phyloP scores from a whole-genome alignment of 352 stramenopile species.

The Globisporangium irregulare region DNA sequence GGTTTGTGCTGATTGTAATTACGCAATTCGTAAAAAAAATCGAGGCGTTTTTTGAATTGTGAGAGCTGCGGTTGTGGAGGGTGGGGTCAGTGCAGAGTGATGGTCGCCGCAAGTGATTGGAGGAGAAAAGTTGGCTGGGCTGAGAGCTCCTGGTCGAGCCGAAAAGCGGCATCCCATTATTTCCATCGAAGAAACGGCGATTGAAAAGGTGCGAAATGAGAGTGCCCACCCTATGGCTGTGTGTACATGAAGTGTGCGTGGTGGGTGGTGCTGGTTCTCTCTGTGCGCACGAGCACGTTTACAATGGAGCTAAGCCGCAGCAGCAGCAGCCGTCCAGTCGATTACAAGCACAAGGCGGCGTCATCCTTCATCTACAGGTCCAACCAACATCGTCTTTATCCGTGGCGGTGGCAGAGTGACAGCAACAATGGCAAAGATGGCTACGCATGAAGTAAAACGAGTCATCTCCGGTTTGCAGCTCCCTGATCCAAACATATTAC shows the following conservation, averaged over 20 bases:
- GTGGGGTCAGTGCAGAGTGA: slow-evolving; percentile 31
- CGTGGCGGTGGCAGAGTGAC: too few relatives aligned
- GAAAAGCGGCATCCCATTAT: slow-evolving; percentile 68
- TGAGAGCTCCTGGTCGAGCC: slow-evolving; percentile 3
- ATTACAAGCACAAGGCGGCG: too few relatives aligned
- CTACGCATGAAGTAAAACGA: too few relatives aligned
- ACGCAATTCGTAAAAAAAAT: slow-evolving; percentile 5
- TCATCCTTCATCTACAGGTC: not conserved
- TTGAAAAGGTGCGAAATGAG: slow-evolving; percentile 36
- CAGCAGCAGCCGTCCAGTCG: not conserved
- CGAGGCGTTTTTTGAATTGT: not conserved
- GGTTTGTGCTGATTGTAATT: not conserved
- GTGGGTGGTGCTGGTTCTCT: not conserved
- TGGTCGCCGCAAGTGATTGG: slow-evolving; percentile 67
- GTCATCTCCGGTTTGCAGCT: not conserved
- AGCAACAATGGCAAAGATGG: too few relatives aligned
- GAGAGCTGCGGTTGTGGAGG: not conserved
- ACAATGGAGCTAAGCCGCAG: not conserved
- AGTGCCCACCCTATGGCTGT: not conserved
- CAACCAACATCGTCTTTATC: not conserved
- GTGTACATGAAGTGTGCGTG: not conserved
- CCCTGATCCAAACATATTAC: not conserved
- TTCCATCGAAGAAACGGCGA: slow-evolving; percentile 82
- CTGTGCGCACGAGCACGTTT: not conserved
- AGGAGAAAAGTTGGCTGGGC: slow-evolving; percentile 44